Base-by-base conservation (phyloP, 2,329 filamentous ascomycete genomes). In the Torrubiellomyces zombiae region DNA sequence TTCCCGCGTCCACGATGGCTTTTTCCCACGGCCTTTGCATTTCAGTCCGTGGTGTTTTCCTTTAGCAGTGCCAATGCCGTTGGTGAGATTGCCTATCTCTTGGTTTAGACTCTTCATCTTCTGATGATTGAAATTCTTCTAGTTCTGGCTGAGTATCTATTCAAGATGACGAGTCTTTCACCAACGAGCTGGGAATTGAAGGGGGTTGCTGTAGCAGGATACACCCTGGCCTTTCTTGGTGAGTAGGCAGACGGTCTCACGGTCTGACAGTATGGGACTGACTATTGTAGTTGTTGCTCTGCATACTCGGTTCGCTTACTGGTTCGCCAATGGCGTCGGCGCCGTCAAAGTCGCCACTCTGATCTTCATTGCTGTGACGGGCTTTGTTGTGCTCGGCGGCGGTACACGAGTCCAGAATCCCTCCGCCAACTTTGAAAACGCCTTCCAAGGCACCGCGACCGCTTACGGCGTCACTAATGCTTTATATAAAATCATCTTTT, bases 21-120 rank as follows among this genome's bases (percentile, higher is more conserved):
- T 31, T 67, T 78, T 24, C 69, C 72, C 0, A 66, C 67, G 0
- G 55, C 67, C 0, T 78, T 73, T 39, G 73, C 73, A 0, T 60
- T 75, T 3, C 67, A 73, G 38, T 60, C 62, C 0, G 67, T 77
- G 2, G 42, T 73, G 2, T 47, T 78, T 4, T 75, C 72, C 0
- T 78, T 77, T 33, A 67, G 64, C 33, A 73, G 67, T 34, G 66
- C 67, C 20, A 77, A 78, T 41, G 59, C 69, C 1, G 63, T 77
- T 20, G n/a, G n/a, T n/a, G n/a, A n/a, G n/a, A 39, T 37, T 38
- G 29, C 14, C 31, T 55, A 35, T 29, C 43, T 23, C 6, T 1
- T 14, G 16, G 1, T 7, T n/a, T 6, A 11, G 21, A 12, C 10
- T 3, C 7, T 6, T 15, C 3, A 9, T 6, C 3, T 21, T 33